Base-by-base conservation (phyloP, 2,329 filamentous ascomycete species). In the Ophiosphaerella narmari region DNA sequence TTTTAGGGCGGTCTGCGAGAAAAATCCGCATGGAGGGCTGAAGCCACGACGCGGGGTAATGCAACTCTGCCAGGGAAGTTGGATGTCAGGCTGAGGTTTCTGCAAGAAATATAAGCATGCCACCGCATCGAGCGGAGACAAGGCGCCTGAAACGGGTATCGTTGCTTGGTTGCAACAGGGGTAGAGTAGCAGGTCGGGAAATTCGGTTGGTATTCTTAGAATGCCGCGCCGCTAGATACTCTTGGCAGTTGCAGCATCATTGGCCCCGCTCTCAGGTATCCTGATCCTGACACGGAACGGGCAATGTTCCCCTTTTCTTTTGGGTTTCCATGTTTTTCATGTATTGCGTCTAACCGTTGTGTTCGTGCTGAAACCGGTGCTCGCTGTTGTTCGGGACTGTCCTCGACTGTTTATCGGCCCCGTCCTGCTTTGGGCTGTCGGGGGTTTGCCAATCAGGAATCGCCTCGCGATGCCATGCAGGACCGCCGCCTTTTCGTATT, bases 171-270 rank as follows among this genome's bases (percentile, higher is more conserved):
- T 29, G 6, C 7, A 29, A 9, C 26, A 29, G 11, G 26, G 26
- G 11, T 29, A 9, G 7, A 29, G 26, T 4, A 29, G 11, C 26
- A 29, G 11, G 26, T 4, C 26, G 26, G 26, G 26, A 29, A 29
- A 29, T 8, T 29, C 26, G 37, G 14, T 39, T 40, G 33, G 26
- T 48, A 52, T 48, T 48, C 36, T 52, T 52, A 52, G 48, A 12
- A 21, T 26, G 49, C 49, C 49, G 45, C 44, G 49, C 49, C 49
- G 37, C 49, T 52, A 52, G 49, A 48, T 52, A 48, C 39, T 14
- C 44, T 52, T 18, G 49, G 44, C 40, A 34, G 5, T 7, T 34
- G 23, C 18, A 23, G 33, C 4, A 23, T 16, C 14, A 40, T 48
- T 48, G 46, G 39, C 46, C 43, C 5, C 35, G 6, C 26, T 36